Base-by-base conservation (phyloP, 2,329 filamentous ascomycete species). In the Pseudocercospora fijiensis region DNA sequence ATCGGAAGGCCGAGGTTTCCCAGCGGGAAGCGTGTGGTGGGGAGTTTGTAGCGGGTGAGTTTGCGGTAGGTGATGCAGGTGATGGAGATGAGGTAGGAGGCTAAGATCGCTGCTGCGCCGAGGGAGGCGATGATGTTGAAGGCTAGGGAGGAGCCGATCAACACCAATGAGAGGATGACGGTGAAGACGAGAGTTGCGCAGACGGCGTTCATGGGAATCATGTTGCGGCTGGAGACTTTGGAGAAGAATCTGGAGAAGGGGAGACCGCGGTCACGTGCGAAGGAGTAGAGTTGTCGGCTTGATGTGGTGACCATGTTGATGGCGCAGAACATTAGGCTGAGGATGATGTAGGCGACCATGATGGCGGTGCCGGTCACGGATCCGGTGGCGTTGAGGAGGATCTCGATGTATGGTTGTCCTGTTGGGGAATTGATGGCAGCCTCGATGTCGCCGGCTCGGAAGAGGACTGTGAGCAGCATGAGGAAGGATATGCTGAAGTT, bases 401-500 rank as follows among this genome's bases (percentile, higher is more conserved):
- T 57, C 26, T 59, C 61, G 24, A 63, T 49, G 47, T 58, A 56
- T 5, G 55, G 49, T 27, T 55, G 47, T 8, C 43, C 55, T 1
- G 47, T 56, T 9, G 45, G 41, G 16, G 55, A 30, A 11, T 41
- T 52, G 43, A 64, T 51, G 10, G 55, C 58, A 7, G 18, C 55
- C 22, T 61, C 58, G 7, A 53, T 47, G 30, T 57, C 28, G 37
- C 45, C 47, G 8, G 57, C 57, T n/a, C 53, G 51, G 49, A 61
- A 64, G 11, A 49, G 43, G 55, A 61, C 57, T n/a, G 58, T 51
- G 20, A 64, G 57, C 9, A 61, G 33, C 22, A 64, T 64, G 33
- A 63, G 30, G 37, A 63, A 63, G 4, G 27, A 66, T 9, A 53
- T 62, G 37, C 45, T 61, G 65, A 66, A 70, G 53, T 70, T 70